Evolutionary conservation across 129 eudicot species (phyloP).

Genomic region (Chrysanthemum lavandulifolium): DNA sequence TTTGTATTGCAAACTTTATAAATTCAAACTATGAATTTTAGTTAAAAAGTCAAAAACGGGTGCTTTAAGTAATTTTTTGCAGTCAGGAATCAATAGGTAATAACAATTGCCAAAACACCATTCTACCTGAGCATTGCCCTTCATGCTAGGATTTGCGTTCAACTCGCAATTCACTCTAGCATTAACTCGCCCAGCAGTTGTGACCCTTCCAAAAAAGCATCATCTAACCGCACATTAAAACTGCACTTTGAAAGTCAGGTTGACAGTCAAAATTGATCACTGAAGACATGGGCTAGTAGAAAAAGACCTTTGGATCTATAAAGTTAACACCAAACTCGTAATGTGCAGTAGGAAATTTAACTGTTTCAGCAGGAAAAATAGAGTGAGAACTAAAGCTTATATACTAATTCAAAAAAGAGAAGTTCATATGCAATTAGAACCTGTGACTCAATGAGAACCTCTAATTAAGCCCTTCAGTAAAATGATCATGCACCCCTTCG

Average conservation of each 20-base stretch:
- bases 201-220: too few species aligned
- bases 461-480: slow-evolving; percentile 65
- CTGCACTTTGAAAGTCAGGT: not conserved
- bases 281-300: not conserved
- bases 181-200: too few species aligned
- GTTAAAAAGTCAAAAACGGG: too few species aligned
- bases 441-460: slow-evolving; percentile 74
- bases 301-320: slow-evolving; percentile 66
- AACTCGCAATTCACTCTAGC: too few species aligned
- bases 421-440: slow-evolving; percentile 29
- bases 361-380: slow-evolving; percentile 41
- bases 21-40: too few species aligned
- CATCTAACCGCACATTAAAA: too few species aligned
- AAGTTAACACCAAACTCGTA: slow-evolving; percentile 86
- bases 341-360: slow-evolving; percentile 66
- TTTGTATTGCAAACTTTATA: too few species aligned
- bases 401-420: not conserved
- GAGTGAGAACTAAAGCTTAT: not conserved
- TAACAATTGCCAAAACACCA: too few species aligned
- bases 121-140: too few species aligned
- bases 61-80: too few species aligned
- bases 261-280: not conserved
- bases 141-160: too few species aligned
- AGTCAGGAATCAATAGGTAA: too few species aligned
- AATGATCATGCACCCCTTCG: slow-evolving; percentile 84